Base-by-base conservation (phyloP, 2,329 filamentous ascomycete genomes). In the Dryadomyces quercivorus region DNA sequence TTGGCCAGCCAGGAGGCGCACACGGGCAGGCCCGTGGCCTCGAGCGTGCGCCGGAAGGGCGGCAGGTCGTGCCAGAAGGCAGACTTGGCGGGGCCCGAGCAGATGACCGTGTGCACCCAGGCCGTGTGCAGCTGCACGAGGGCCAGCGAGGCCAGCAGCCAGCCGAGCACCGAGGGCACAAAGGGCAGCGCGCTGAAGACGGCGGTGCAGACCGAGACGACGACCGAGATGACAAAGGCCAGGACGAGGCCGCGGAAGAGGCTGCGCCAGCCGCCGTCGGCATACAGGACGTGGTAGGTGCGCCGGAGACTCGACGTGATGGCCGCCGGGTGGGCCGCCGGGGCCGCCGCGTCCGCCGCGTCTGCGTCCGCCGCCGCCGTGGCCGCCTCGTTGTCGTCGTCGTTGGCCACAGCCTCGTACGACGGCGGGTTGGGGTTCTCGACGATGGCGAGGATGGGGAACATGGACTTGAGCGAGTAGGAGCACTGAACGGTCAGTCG, bases 31-130 rank as follows among this genome's bases (percentile, higher is more conserved):
- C 80, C 83, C 58, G 89, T 83, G 56, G 86, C 82, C 63, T 80
- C 75, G 72, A 85, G 85, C 52, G 81, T 75, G 64, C 74, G 75
- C 61, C 75, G 74, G 66, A 82, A 80, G 48, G 81, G 70, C 16
- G 86, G 84, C 52, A 95, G 76, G 55, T 88, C 85, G 63, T 76
- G 72, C 70, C 78, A 86, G 74, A 85, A 89, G 66, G 79, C 77
- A 50, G 73, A 64, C 55, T 78, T 84, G 5, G 51, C 40, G n/a
- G 82, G 81, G 53, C 81, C 75, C 2, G 88, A 84, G 36, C 58
- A 52, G 64, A 96, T 90, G 65, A 95, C 81, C 63, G 87, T 84
- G 67, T 95, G 89, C 3, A 90, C 87, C 89, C 90, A 95, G 53
- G 81, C 78, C 61, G 91, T 79, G 66, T 81, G 78, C 56, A 92